These are phyloP conservation scores for Inosperma sp. DNA, from an alignment of 768 basidiomycete genomes.

Conservation along the genomic window DNA sequence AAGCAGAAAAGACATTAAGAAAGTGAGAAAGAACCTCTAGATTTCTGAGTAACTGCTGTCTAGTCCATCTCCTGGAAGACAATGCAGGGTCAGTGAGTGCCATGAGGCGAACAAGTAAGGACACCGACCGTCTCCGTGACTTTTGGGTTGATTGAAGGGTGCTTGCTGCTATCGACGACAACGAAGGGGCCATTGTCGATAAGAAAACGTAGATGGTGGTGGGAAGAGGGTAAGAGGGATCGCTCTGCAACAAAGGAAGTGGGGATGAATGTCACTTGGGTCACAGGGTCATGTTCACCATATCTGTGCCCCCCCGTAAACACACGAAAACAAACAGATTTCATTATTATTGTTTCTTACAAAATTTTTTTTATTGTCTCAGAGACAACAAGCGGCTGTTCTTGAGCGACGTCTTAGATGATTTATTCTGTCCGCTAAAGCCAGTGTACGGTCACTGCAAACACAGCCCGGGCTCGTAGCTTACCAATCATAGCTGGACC, in stretches of 20 bases:
- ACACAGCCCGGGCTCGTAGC: too few species aligned
- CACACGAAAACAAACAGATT: conserved; percentile 14
- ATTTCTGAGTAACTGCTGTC: conserved; percentile 45
- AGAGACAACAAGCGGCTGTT: not conserved
- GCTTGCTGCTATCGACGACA: conserved; percentile 11
- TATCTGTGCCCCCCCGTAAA: conserved; percentile 18
- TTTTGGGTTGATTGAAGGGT: conserved; percentile 17
- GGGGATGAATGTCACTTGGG: conserved; percentile 26
- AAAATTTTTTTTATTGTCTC: conserved; percentile 2
- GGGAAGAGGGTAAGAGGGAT: conserved; percentile 40
- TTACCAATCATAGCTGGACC: too few species aligned
- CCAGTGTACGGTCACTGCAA: too few species aligned
- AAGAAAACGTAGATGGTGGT: conserved; percentile 34
- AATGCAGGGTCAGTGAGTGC: conserved; percentile 18
- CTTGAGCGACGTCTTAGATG: too few species aligned
- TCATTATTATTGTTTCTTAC: conserved; percentile 2
- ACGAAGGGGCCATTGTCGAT: conserved; percentile 19
- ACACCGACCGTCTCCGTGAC: conserved; percentile 37
- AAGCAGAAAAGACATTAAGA: conserved; percentile 7
- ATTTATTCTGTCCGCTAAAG: too few species aligned
- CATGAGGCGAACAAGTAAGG: conserved; percentile 15
- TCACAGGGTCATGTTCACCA: conserved; percentile 20
- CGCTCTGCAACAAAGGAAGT: conserved; percentile 39
- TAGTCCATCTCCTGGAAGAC: conserved; percentile 43
- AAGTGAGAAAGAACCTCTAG: conserved; percentile 36